Evolutionary conservation across 768 basidiomycete genomes (phyloP), one percentile per base, ranked within the genome.

Genomic region (Amanita fuliginea): DNA sequence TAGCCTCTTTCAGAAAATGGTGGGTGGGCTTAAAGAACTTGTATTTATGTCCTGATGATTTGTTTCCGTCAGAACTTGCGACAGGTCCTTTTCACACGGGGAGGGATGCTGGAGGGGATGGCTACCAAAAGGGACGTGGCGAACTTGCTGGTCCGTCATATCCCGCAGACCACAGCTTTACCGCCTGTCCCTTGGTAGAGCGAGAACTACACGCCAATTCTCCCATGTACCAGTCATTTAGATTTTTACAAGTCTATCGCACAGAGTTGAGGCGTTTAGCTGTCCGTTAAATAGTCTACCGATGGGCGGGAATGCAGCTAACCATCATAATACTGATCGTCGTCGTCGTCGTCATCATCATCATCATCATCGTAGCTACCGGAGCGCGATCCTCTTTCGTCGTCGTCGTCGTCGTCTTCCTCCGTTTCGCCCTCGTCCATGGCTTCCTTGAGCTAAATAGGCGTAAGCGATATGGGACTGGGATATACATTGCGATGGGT

Each of bases 341-440:
- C 41, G 9, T 50, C 37, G 21, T 51, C 47, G 22, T 22, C 22
- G 22, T 22, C 22, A 4, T 22, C 22, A 4, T n/a, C n/a, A n/a
- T n/a, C n/a, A n/a, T n/a, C 22, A 24, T 24, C 22, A 19, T 44
- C 28, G 14, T 30, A 34, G 1, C n/a, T 41, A 34, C 50, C 22
- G 5, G 42, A 21, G 16, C 58, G 62, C 13, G 54, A 60, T 22
- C 60, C 61, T 28, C 65, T 64, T 22, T 64, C 60, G n/a, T 77
- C 76, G 13, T 79, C 75, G 8, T 80, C 75, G 14, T 71, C 71
- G 14, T 78, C 73, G 11, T 75, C 75, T 11, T 77, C 72, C 10
- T 78, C 73, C 3, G 74, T 75, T 42, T 80, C 82, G 5, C 70
- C 78, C 59, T 81, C 80, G 43, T 86, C 83, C 86, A 89, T 90